phyloP scores from a whole-genome alignment of 352 stramenopile genomes.

The Phytopythium helicoides region DNA sequence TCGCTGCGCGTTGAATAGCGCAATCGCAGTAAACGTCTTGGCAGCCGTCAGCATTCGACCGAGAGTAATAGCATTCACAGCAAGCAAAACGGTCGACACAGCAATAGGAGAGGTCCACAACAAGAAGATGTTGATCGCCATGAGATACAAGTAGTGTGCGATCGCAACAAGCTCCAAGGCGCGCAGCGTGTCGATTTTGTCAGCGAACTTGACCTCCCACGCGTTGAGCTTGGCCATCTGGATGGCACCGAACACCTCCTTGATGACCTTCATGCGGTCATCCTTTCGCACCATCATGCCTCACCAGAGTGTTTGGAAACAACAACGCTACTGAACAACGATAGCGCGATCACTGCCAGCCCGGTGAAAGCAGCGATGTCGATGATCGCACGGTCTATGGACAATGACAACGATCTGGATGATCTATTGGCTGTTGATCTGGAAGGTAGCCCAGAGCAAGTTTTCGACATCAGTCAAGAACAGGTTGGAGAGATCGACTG shows the following conservation, averaged over 20 bases:
- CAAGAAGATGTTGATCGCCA: slow-evolving; percentile 49
- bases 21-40: slow-evolving; percentile 50
- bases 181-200: slow-evolving; percentile 50
- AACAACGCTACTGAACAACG: slow-evolving; percentile 30
- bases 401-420: slow-evolving; percentile 26
- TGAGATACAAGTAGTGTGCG: slow-evolving; percentile 49
- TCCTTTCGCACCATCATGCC: slow-evolving; percentile 87
- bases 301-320: slow-evolving; percentile 42
- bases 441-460: slow-evolving; percentile 24
- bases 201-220: slow-evolving; percentile 81
- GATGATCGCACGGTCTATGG: slow-evolving; percentile 35
- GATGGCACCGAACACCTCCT: slow-evolving; percentile 90
- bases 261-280: slow-evolving; percentile 85
- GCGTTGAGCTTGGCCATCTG: slow-evolving; percentile 96
- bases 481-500: slow-evolving; percentile 92
- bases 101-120: slow-evolving; percentile 39
- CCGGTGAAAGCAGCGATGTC: slow-evolving; percentile 35
- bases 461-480: slow-evolving; percentile 88
- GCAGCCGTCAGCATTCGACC: slow-evolving; percentile 34
- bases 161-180: slow-evolving; percentile 62
- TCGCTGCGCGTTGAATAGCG: slow-evolving; percentile 46
- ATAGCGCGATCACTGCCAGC: slow-evolving; percentile 25
- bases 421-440: slow-evolving; percentile 46
- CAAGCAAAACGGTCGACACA: slow-evolving; percentile 46
- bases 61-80: slow-evolving; percentile 37